Percentiles rank a stretch among this genome's conserved stretches.
Evolutionary conservation across 352 stramenopile species (phyloP).

Genomic region (Phytophthora litchii): DNA sequence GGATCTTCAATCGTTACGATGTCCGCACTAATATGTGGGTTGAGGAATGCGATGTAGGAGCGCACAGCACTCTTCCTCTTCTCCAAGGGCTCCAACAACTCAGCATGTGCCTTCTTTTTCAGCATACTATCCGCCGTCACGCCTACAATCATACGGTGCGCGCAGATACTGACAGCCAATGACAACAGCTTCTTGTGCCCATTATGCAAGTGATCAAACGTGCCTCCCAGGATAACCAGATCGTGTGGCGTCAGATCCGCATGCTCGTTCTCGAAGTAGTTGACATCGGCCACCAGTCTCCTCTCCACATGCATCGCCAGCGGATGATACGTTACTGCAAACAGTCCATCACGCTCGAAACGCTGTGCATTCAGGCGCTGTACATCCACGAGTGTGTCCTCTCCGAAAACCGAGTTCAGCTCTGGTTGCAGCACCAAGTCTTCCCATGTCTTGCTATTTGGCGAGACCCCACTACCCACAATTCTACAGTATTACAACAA

Average conservation of each 20-base stretch:
- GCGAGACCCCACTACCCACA: conserved; percentile 35
- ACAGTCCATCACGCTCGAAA: conserved; percentile 58
- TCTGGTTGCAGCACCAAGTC: conserved; percentile 68
- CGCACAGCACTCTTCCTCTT: conserved; percentile 61
- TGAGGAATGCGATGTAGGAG: conserved; percentile 69
- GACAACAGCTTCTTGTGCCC: conserved; percentile 92
- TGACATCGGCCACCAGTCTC: conserved; percentile 52
- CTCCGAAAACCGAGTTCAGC: conserved; percentile 70
- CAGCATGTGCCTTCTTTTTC: conserved; percentile 69
- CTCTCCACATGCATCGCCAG: conserved; percentile 57
- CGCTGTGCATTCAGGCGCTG: conserved; percentile 69
- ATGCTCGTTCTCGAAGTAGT: conserved; percentile 82
- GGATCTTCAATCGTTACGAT: conserved; percentile 85
- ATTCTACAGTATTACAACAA: conserved; percentile 35
- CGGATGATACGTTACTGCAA: conserved; percentile 69
- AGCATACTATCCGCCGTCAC: conserved; percentile 86
- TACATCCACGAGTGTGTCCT: conserved; percentile 64
- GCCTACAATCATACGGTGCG: conserved; percentile 62
- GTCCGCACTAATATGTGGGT: conserved; percentile 62
- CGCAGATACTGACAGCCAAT: conserved; percentile 67
- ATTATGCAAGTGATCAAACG: conserved; percentile 92
- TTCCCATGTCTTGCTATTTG: conserved; percentile 54
- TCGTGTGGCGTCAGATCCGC: conserved; percentile 58
- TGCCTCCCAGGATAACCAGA: conserved; percentile 80
- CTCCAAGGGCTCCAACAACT: conserved; percentile 73